Percentiles rank a stretch among this genome's conserved stretches.
These are phyloP conservation scores for Penicillium canescens DNA, from an alignment of 495 filamentous ascomycete genomes.

Conservation along the genomic window DNA sequence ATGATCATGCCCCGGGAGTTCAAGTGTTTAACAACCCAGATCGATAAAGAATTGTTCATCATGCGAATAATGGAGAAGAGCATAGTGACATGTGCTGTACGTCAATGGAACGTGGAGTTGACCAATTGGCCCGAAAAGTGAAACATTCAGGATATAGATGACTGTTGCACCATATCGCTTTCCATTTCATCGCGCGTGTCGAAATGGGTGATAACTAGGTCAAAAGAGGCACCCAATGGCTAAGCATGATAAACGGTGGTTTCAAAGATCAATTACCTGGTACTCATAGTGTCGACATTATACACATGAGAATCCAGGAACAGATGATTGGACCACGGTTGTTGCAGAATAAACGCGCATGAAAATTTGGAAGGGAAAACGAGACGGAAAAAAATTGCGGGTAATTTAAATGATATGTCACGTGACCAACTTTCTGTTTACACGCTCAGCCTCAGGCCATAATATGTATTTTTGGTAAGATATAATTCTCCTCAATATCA, in stretches of 20 bases:
- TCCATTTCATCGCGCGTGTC: too few species aligned
- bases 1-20: constrained; percentile 41
- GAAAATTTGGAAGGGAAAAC: neutral
- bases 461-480: too few species aligned
- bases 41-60: constrained; percentile 44
- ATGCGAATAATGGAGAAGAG: constrained; percentile 24
- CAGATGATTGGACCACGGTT: neutral
- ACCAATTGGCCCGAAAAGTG: neutral
- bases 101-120: too few species aligned
- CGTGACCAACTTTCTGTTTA: neutral
- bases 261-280: neutral
- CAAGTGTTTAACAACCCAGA: constrained; percentile 33
- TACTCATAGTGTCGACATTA: neutral
- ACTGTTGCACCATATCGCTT: too few species aligned
- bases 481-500: too few species aligned
- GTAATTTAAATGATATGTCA: neutral
- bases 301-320: neutral
- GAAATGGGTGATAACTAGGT: too few species aligned
- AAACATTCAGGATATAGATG: too few species aligned
- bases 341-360: neutral
- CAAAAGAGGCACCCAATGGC: too few species aligned
- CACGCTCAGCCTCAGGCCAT: too few species aligned
- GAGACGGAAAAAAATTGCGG: neutral
- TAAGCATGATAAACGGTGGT: too few species aligned
- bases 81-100: neutral